Evolutionary conservation across 805 yeast genomes (phyloP), one percentile per base, ranked within the genome.

Genomic region (Yamadazyma takamatsuzukensis): DNA sequence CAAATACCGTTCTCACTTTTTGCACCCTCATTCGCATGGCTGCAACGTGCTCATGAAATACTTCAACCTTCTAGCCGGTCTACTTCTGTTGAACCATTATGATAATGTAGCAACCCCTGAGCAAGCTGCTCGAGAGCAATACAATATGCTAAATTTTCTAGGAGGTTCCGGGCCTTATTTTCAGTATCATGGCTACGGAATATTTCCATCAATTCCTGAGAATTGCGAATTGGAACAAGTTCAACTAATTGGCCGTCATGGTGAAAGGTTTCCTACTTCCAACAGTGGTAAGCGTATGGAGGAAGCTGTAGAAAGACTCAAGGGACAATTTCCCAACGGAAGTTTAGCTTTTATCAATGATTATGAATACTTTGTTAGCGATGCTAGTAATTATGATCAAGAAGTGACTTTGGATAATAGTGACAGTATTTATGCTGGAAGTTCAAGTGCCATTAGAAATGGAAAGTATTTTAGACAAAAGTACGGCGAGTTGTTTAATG

Each of bases 161-260:
- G 82, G 76, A 10, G 77, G 78, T 10, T 49, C 70, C 10, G 81
- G 73, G 2, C 84, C 85, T 4, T 78, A 72, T 42, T 55, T 70
- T 18, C 68, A 68, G 31, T 64, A 64, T 31, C 59, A 60, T 2
- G 82, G 82, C 1, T 73, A 53, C 44, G 83, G 83, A 2, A 66
- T 78, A 21, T 54, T 70, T 9, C 53, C 66, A 13, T 73, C 59
- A 11, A 41, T 61, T 1, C 80, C 82, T 12, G 59, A 54, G 7
- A 59, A 60, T 25, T 78, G 83, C 51, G 44, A 55, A 5, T 61
- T 79, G 33, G 73, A 73, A 43, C 90, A 82, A 54, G 85, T 81
- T 8, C 87, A 80, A 44, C 58, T 83, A 15, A 58, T 82, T 34
- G 77, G 79, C 37, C 71, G 95, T 47, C 94, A 86, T 48, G 94